Evolutionary conservation across 2,329 filamentous ascomycete species (phyloP).

Genomic region (Hirsutella rhossiliensis): DNA sequence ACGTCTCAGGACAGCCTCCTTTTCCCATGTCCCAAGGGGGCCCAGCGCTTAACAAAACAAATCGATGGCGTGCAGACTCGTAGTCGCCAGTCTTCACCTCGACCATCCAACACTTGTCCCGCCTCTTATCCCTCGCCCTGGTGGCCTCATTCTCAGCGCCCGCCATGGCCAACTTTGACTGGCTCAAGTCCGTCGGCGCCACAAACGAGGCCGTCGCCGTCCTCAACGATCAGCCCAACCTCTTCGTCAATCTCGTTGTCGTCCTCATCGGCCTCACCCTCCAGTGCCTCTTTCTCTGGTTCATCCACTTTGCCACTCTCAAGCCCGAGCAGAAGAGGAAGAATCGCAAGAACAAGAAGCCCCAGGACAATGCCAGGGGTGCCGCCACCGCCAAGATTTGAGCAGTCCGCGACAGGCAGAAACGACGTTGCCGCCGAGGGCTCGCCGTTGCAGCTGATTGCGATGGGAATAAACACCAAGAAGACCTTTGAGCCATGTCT

Average conservation of each 20-base stretch:
- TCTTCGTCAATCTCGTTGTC: constrained; percentile 45
- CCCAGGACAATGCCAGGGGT: constrained; percentile 9
- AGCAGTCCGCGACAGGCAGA: neutral
- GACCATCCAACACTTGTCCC: neutral
- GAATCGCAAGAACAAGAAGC: constrained; percentile 33
- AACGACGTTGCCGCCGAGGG: too few relatives aligned
- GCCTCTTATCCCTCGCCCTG: neutral
- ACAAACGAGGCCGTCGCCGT: constrained; percentile 45
- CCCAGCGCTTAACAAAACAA: neutral
- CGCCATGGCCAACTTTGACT: constrained; percentile 43
- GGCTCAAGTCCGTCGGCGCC: constrained; percentile 43
- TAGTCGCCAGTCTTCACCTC: neutral
- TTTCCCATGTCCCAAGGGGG: neutral
- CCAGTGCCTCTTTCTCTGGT: constrained; percentile 38
- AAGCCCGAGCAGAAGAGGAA: constrained; percentile 49
- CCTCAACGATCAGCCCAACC: constrained; percentile 47
- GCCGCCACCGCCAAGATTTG: neutral
- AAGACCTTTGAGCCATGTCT: too few relatives aligned
- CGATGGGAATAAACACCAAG: too few relatives aligned
- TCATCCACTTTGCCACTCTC: constrained; percentile 46
- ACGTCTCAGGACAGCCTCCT: constrained; percentile 8
- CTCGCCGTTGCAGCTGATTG: too few relatives aligned
- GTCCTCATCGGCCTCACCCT: constrained; percentile 37
- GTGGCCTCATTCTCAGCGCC: neutral
- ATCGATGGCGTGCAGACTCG: neutral